Evolutionary conservation across 2,329 filamentous ascomycete species (phyloP).

Genomic region (Trichoderma arundinaceum): DNA sequence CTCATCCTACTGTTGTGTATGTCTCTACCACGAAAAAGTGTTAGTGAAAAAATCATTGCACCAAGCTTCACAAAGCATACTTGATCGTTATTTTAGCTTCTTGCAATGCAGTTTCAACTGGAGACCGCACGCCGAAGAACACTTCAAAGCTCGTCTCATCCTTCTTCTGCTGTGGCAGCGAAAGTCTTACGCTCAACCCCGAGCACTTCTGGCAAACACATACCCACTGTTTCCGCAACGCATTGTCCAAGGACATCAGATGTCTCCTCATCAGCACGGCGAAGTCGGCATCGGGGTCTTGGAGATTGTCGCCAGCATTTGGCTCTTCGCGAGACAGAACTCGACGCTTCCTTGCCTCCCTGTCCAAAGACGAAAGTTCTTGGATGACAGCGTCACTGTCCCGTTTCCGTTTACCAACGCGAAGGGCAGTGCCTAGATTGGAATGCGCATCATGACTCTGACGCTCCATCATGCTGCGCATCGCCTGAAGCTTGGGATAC

Average conservation of each 20-base stretch:
- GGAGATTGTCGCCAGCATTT: neutral
- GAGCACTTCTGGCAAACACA: slow-evolving; percentile 25
- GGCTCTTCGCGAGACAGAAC: slow-evolving; percentile 9
- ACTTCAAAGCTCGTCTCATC: slow-evolving; percentile 20
- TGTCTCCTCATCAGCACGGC: slow-evolving; percentile 23
- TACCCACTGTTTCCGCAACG: slow-evolving; percentile 14
- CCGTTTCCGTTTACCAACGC: slow-evolving; percentile 12
- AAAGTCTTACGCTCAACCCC: slow-evolving; percentile 17
- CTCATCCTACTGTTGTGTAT: slow-evolving; percentile 17
- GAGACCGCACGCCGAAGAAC: slow-evolving; percentile 16
- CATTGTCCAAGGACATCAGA: slow-evolving; percentile 9
- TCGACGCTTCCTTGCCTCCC: slow-evolving; percentile 5
- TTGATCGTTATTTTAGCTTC: slow-evolving; percentile 23
- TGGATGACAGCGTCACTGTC: slow-evolving; percentile 1
- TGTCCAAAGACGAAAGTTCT: slow-evolving; percentile 1
- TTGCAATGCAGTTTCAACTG: slow-evolving; percentile 10
- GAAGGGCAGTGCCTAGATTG: neutral
- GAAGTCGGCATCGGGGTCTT: slow-evolving; percentile 11
- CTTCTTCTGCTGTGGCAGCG: slow-evolving; percentile 10
- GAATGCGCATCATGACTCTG: neutral
- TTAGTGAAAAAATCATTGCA: neutral
- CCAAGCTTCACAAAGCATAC: neutral
- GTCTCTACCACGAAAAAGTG: neutral
- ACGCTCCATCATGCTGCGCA: slow-evolving; percentile 8
- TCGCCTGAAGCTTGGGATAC: slow-evolving; percentile 20